Evolutionary conservation across 805 yeast species (phyloP).

Genomic region (Maudiozyma bulderi): DNA sequence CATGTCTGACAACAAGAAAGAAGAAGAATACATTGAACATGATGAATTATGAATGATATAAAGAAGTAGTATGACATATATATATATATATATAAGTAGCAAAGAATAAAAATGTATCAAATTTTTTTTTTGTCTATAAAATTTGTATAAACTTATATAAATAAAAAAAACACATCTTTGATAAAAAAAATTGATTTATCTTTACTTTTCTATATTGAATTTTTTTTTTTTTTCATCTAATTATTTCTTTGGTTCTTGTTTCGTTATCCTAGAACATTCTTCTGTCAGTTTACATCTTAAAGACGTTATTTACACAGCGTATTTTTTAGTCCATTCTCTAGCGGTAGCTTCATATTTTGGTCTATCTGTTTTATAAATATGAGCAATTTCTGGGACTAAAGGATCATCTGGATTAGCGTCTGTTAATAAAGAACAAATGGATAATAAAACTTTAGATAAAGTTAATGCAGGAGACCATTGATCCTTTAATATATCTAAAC

Average conservation of each 20-base stretch:
- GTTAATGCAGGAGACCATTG: conserved; percentile 98
- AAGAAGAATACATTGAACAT: neutral
- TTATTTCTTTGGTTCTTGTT: neutral
- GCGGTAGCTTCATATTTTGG: conserved; percentile 92
- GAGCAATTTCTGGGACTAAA: conserved; percentile 94
- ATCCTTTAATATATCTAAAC: conserved; percentile 90
- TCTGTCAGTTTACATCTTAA: too few relatives aligned
- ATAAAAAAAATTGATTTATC: too few relatives aligned
- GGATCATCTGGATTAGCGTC: conserved; percentile 99
- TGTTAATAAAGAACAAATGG: conserved; percentile 91
- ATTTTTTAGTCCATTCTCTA: conserved; percentile 95
- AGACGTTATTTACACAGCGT: conserved; percentile 54
- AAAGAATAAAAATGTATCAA: neutral
- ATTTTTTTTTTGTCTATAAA: neutral
- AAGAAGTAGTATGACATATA: neutral
- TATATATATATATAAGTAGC: neutral
- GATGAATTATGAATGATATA: neutral
- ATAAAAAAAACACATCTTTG: too few relatives aligned
- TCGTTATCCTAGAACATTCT: neutral
- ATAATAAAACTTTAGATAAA: conserved; percentile 83
- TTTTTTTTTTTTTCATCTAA: too few relatives aligned
- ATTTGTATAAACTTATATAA: too few relatives aligned
- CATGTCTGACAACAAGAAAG: neutral
- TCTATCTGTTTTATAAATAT: conserved; percentile 86
- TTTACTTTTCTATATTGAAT: too few relatives aligned